Evolutionary conservation across 2,329 filamentous ascomycete genomes (phyloP).

Genomic region (Dryadomyces quercus-mongolicae): DNA sequence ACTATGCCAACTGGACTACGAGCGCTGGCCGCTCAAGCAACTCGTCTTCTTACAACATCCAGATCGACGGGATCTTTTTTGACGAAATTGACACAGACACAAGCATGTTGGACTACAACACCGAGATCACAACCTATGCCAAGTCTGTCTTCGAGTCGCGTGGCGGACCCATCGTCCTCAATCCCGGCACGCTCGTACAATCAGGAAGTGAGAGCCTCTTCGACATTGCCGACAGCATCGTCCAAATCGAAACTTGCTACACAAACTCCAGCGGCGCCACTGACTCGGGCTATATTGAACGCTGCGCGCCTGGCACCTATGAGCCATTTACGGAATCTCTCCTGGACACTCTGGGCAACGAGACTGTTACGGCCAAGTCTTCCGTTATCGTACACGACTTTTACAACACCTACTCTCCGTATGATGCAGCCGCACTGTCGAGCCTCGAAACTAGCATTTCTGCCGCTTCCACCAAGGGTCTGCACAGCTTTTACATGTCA

Average conservation of each 20-base stretch:
- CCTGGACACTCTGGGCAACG: conserved; percentile 3
- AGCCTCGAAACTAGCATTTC: conserved; percentile 2
- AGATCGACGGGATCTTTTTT: conserved; percentile 12
- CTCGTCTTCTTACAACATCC: conserved; percentile 6
- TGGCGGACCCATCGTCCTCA: conserved; percentile 9
- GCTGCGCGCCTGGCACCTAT: conserved; percentile 8
- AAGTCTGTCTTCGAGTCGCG: conserved; percentile 2
- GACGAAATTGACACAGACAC: conserved; percentile 11
- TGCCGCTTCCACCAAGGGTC: conserved; percentile 5
- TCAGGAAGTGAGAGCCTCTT: conserved; percentile 10
- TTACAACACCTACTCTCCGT: conserved; percentile 8
- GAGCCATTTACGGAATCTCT: conserved; percentile 7
- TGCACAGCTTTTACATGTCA: conserved; percentile 11
- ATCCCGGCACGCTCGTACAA: conserved; percentile 8
- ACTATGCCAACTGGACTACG: conserved; percentile 10
- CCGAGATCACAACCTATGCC: conserved; percentile 7
- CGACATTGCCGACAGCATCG: conserved; percentile 9
- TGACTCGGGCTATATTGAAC: conserved; percentile 3
- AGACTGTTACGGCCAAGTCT: conserved; percentile 5
- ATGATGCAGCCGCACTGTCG: conserved; percentile 1
- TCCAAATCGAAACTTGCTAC: conserved; percentile 12
- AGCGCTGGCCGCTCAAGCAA: conserved; percentile 3
- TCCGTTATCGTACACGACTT: conserved; percentile 11
- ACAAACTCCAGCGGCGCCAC: conserved; percentile 8
- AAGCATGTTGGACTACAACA: conserved; percentile 7